Evolutionary conservation across 1,284 basidiomycete species (phyloP).

Genomic region (Athelia sp.): DNA sequence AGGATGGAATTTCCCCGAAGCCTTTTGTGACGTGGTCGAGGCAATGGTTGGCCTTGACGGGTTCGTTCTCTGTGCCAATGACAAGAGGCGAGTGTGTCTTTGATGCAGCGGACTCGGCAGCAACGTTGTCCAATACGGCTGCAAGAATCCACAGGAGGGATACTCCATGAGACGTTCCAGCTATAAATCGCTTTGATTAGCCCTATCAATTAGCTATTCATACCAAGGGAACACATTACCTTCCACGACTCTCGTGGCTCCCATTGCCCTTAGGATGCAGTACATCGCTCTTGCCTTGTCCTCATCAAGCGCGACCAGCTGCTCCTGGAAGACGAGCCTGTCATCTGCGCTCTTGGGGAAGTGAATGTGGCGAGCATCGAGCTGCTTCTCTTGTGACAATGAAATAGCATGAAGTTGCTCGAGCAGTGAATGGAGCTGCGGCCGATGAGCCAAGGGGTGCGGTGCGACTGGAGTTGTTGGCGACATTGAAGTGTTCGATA

Average conservation of each 20-base stretch:
- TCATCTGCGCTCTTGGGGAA: neutral
- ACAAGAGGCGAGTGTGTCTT: conserved; percentile 2
- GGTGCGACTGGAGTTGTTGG: too few species aligned
- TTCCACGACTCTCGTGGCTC: conserved; percentile 8
- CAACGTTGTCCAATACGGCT: conserved; percentile 7
- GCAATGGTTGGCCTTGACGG: conserved; percentile 3
- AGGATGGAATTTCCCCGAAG: conserved; percentile 1
- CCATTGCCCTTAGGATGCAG: conserved; percentile 6
- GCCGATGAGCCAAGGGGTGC: neutral
- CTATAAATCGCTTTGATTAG: neutral
- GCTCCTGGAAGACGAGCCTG: conserved; percentile 1
- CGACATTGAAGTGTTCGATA: too few species aligned
- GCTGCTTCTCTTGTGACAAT: neutral
- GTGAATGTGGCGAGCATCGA: neutral
- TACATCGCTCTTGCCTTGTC: conserved; percentile 9
- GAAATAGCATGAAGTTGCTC: neutral
- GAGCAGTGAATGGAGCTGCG: neutral
- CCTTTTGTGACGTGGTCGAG: conserved; percentile 3
- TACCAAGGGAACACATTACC: neutral
- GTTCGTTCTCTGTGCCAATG: conserved; percentile 9
- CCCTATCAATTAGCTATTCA: too few species aligned
- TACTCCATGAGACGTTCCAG: conserved; percentile 9
- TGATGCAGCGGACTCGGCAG: neutral
- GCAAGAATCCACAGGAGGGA: conserved; percentile 6
- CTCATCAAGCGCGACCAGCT: conserved; percentile 10